Evolutionary conservation across 148 eudicot genomes (phyloP).

Genomic region (Camellia granthamiana): DNA sequence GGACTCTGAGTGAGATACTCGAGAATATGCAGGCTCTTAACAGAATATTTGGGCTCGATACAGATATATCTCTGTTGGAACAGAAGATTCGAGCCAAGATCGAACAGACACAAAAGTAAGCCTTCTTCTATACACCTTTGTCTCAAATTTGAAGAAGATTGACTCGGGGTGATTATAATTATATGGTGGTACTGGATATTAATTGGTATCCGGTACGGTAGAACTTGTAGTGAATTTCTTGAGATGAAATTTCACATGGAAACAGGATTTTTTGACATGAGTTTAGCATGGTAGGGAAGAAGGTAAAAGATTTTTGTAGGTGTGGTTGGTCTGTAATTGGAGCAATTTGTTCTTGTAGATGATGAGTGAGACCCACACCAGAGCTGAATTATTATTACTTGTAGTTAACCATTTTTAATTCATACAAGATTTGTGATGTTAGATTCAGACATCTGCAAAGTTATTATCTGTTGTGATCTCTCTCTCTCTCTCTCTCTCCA

Average conservation of each 20-base stretch:
- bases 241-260: not conserved
- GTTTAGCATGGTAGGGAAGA: not conserved
- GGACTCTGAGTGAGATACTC: slow-evolving; percentile 33
- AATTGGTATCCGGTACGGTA: not conserved
- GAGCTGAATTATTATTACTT: not conserved
- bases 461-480: not conserved
- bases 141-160: not conserved
- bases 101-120: slow-evolving; percentile 27
- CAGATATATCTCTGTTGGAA: slow-evolving; percentile 38
- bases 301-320: not conserved
- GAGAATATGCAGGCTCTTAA: slow-evolving; percentile 53
- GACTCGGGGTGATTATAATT: not conserved
- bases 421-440: not conserved
- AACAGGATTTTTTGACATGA: not conserved
- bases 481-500: too few relatives aligned
- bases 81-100: slow-evolving; percentile 46
- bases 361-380: not conserved
- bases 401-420: not conserved
- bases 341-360: slow-evolving; percentile 1
- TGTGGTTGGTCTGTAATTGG: too few relatives aligned
- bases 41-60: slow-evolving; percentile 42
- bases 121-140: not conserved
- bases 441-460: not conserved
- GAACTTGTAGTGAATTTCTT: not conserved
- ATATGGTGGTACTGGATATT: not conserved